Evolutionary conservation across 2,329 filamentous ascomycete genomes (phyloP).

Genomic region (Colletotrichum brevisporum): DNA sequence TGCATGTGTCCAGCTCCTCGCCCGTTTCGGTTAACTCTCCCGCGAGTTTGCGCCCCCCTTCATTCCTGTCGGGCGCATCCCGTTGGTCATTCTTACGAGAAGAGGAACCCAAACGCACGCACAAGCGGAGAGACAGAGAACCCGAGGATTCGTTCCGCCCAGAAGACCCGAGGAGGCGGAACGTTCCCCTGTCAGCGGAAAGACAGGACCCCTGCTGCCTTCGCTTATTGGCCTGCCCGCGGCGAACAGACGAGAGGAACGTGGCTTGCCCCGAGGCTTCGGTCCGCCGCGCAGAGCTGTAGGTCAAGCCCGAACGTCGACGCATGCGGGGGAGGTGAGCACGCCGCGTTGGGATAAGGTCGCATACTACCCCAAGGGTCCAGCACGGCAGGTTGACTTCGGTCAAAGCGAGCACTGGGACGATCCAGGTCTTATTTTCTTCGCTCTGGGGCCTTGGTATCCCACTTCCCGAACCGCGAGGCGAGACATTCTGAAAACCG

Average conservation of each 20-base stretch:
- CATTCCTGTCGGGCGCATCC: too few species aligned
- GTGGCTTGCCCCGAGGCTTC: conserved; percentile 23
- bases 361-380: neutral
- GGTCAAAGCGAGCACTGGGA: neutral
- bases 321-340: conserved; percentile 22
- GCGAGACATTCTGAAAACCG: neutral
- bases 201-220: conserved; percentile 1
- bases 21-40: too few species aligned
- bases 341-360: conserved; percentile 19
- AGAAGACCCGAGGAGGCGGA: conserved; percentile 5
- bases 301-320: neutral
- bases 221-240: neutral
- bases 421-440: too few species aligned
- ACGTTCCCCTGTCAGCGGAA: conserved; percentile 10
- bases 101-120: neutral
- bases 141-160: too few species aligned
- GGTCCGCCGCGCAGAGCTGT: conserved; percentile 7
- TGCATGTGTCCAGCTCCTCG: too few species aligned
- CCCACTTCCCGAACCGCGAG: neutral
- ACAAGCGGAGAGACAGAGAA: too few species aligned
- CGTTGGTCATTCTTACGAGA: neutral
- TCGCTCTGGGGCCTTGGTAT: neutral
- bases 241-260: neutral
- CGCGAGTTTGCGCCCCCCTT: too few species aligned
- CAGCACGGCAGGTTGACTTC: neutral